Base-by-base conservation (phyloP, 192 early-diverging fungal genomes). In the Rhizoclosmatium sp. region DNA sequence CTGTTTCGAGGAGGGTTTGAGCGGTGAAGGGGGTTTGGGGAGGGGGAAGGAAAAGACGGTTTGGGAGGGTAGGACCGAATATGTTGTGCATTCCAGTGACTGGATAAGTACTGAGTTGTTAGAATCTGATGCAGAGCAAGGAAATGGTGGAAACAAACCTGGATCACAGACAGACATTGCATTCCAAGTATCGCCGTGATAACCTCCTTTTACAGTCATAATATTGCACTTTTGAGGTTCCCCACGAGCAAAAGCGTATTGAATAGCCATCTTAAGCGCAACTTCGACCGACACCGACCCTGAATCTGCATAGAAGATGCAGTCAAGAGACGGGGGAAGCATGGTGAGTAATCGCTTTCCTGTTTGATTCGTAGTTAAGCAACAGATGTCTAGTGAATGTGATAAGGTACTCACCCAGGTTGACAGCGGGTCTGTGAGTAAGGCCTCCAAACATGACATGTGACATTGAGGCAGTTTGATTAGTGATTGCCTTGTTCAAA, bases 141-240 rank as follows among this genome's bases (percentile, higher is more conserved):
- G n/a, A n/a, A n/a, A n/a, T n/a, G n/a, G n/a, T n/a, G n/a, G n/a
- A n/a, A n/a, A n/a, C n/a, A n/a, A n/a, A n/a, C n/a, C n/a, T n/a
- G n/a, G 93, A 47, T 88, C 85, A 72, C 90, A 93, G 3, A 92
- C 91, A 78, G 93, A 89, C 94, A 95, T 95, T 31, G 91, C 89
- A 40, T 94, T 94, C 56, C 94, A 95, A 1, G 94, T 95, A 71
- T 95, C 94, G 47, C 94, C 94, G 77, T 95, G 94, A 76, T 95
- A 95, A n/a, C 88, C 86, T 4, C 94, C 93, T 44, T 92, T 83
- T 3, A 94, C 65, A 10, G 75, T 76, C 75, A 76, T 76, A 31
- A 79, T 62, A 31, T 80, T 80, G 40, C 51, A 64, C 4, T 74
- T 75, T 5, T 39, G 61, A 46, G 42, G n/a, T 19, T 42, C 64